Evolutionary conservation across 2,329 filamentous ascomycete species (phyloP), one percentile per base, ranked within the genome.

Genomic region (Alternaria gansuensis): DNA sequence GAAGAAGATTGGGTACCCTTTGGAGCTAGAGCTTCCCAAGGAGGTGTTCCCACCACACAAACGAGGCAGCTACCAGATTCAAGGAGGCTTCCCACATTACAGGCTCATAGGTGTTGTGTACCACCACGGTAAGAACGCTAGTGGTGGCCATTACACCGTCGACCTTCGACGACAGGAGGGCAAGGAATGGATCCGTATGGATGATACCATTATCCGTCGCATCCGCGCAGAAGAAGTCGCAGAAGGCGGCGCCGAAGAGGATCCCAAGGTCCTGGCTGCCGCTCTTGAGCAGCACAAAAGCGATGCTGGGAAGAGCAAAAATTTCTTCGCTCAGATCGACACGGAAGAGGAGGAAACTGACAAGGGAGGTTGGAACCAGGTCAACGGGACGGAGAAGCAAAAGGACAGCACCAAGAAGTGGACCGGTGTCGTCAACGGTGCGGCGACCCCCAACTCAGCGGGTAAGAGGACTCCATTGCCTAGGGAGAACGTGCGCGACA

Each of bases 61-160:
- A 75, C 87, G 90, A 52, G 88, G 87, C 66, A 84, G 84, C 43
- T 82, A 91, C 63, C 82, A 85, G 26, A 82, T 86, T 14, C 87
- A 89, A 64, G 88, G 89, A 41, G 87, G 88, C 2, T 82, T 91
- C 59, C 93, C 93, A 4, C 91, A 89, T 74, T 99, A 98, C 78
- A 88, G 87, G 49, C 85, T 99, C 13, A 95, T 89, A 63, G 91
- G 90, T 21, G 95, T 96, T 29, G 93, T 99, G 23, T 99, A 99
- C 75, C 95, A 99, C 73, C 95, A 99, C 70, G 95, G 95, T 60
- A 97, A 96, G 82, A 96, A 96, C 69, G 95, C 95, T 34, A 96
- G 91, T 64, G 93, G 92, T 51, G 95, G 95, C 3, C 95, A 99
- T 77, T 99, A 99, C 78, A 99, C 95, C 1, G 94, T 96, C n/a